Base-by-base conservation (phyloP, 768 basidiomycete genomes). In the Trametes punicea region DNA sequence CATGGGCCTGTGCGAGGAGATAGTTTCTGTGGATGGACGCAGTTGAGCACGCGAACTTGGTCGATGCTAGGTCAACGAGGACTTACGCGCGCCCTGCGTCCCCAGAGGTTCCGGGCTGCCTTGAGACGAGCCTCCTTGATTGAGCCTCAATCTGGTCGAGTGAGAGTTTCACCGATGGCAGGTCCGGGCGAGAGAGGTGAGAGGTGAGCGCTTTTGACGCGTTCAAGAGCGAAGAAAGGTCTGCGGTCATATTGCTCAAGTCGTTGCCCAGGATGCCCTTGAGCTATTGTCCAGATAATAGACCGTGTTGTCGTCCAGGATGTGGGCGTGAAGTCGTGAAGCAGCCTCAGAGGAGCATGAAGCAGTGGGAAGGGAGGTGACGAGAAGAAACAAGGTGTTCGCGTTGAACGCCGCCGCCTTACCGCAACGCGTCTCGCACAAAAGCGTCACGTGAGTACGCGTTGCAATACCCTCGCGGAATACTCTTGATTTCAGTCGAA, bases 101-200 rank as follows among this genome's bases (percentile, higher is more conserved):
- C 36, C 77, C 77, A 0, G 87, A 76, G 18, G 81, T 70, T 26
- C 77, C 80, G 5, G 82, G 81, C 65, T 88, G 87, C 39, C 85
- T 81, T 21, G 88, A 83, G 4, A 89, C 85, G 23, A 98, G 84
- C 38, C 88, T 80, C 18, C 93, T 81, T 2, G 92, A 94, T 73
- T 96, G 93, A 0, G 88, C 85, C 70, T 98, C 96, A 60, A 99
- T 90, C 74, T 98, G 93, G 70, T 96, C 94, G 29, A 98, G 80
- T 1, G 93, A 91, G 53, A 96, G 85, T 53, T 89, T 83, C 39
- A 99, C 86, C 2, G 88, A 81, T 10, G 96, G 96, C 1, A 98
- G 75, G 64, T 97, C 93, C 4, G 86, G 86, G 40, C 82, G 78
- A 3, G 84, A 80, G 26, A 93, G 73, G 69, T 93, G 90, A 0